These are phyloP conservation scores for Hypoxylon trugodes DNA, from an alignment of 495 filamentous ascomycete genomes.

Conservation along the genomic window DNA sequence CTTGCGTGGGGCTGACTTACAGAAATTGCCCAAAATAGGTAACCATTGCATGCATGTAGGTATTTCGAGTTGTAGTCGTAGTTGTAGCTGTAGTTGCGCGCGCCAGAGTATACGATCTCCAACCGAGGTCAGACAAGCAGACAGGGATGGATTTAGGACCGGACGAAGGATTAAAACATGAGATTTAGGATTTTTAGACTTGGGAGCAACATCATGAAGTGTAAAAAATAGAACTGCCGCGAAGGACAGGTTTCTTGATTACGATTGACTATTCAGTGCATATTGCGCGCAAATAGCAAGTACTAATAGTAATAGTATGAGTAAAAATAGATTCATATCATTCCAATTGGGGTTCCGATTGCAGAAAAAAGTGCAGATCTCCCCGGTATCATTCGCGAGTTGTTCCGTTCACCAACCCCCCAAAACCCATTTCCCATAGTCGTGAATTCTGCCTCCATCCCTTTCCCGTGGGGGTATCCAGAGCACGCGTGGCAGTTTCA, in stretches of 20 bases:
- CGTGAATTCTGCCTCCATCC: conserved; percentile 35
- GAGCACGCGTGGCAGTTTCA: conserved; percentile 36
- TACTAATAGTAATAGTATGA: conserved; percentile 1
- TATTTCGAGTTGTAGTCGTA: too few relatives aligned
- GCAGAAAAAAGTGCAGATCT: conserved; percentile 30
- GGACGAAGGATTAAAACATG: too few relatives aligned
- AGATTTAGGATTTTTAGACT: too few relatives aligned
- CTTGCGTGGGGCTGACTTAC: conserved; percentile 13
- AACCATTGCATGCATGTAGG: conserved; percentile 17
- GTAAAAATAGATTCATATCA: conserved; percentile 38
- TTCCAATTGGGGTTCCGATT: conserved; percentile 31
- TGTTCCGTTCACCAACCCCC: conserved; percentile 30
- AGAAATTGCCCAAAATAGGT: conserved; percentile 26
- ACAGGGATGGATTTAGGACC: too few relatives aligned
- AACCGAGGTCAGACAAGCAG: conserved; percentile 16
- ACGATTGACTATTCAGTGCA: conserved; percentile 25
- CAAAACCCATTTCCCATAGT: conserved; percentile 26
- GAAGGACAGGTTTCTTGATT: conserved; percentile 28
- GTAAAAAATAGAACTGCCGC: conserved; percentile 21
- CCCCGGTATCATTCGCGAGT: conserved; percentile 38
- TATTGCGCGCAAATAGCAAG: not conserved
- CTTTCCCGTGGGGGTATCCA: conserved; percentile 47
- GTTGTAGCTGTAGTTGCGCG: too few relatives aligned
- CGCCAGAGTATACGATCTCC: not conserved
- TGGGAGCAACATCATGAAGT: not conserved